Evolutionary conservation across 331 rosid genomes (phyloP), one percentile per base, ranked within the genome.

Genomic region (Pyrus hybrid): DNA sequence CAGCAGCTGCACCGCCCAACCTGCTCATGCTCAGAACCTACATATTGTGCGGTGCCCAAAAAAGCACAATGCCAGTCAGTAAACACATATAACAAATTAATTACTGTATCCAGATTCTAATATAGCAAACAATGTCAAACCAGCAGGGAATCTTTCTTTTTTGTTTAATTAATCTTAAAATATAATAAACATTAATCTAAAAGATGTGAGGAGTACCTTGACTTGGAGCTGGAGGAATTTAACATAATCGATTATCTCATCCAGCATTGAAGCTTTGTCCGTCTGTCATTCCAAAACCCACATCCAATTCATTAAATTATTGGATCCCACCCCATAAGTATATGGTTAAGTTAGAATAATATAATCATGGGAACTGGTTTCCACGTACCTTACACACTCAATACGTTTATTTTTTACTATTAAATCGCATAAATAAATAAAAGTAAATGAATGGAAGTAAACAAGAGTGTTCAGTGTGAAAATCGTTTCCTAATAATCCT

Each of bases 1-100:
- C 89, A 11, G 96, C 96, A 9, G 86, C 88, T 33, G 99, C 99
- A 79, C 97, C 93, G 70, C 99, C 98, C 88, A 94, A 83, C 83
- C 99, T 88, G 83, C 99, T 94, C 97, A 94, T 88, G 83, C 99
- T 94, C 68, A 94, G 87, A 74, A 94, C 99, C 99, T 94, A 8
- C 70, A 66, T 2, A 83, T 53, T 72, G 54, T 26, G 35, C 9
- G 23, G 37, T 28, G 17, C 20, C 54, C 54, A 14, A 47, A 47
- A 14, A 0, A 2, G 56, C 56, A 17, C 57, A 51, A 51, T 51
- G 57, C 21, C 21, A 17, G 16, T 41, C 47, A 47, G 21, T 10
- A 20, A 28, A 4, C 28, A 68, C 1, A 57, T 37, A 37, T 58
- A 18, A 53, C 12, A 13, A 23, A 67, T 53, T 67, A 22, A 32